These are phyloP conservation scores for Gossypium arboreum DNA, from an alignment of 345 rosid genomes.

Conservation along the genomic window DNA sequence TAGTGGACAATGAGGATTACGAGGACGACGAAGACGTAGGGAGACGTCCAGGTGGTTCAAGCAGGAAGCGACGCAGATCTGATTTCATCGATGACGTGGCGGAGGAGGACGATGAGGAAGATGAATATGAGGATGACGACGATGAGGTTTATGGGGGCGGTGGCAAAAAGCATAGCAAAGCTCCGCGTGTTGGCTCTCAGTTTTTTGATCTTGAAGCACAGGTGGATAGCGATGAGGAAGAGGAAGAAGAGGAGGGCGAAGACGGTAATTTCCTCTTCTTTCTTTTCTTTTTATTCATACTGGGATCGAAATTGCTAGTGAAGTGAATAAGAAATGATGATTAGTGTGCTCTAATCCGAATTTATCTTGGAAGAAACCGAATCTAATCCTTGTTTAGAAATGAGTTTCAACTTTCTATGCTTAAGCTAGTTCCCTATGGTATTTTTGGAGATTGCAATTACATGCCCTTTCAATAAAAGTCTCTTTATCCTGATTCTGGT, in stretches of 20 bases:
- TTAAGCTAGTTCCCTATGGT: neutral
- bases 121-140: conserved; percentile 32
- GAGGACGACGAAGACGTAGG: conserved; percentile 21
- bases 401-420: neutral
- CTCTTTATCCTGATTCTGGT: neutral
- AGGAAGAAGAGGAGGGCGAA: conserved; percentile 82
- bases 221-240: conserved; percentile 84
- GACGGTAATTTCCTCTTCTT: conserved; percentile 45
- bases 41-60: conserved; percentile 22
- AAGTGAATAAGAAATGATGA: neutral
- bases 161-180: conserved; percentile 38
- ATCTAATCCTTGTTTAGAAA: neutral
- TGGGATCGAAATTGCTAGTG: neutral
- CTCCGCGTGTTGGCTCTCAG: conserved; percentile 28
- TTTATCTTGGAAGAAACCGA: neutral
- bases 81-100: conserved; percentile 76
- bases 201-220: conserved; percentile 68
- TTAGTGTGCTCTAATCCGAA: neutral
- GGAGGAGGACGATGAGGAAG: conserved; percentile 80
- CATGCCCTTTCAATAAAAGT: neutral
- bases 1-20: conserved; percentile 8
- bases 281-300: neutral
- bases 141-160: conserved; percentile 54
- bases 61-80: conserved; percentile 73
- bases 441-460: neutral